Conservation (phyloP, 768 basidiomycete species). For the Russula abietina region DNA sequence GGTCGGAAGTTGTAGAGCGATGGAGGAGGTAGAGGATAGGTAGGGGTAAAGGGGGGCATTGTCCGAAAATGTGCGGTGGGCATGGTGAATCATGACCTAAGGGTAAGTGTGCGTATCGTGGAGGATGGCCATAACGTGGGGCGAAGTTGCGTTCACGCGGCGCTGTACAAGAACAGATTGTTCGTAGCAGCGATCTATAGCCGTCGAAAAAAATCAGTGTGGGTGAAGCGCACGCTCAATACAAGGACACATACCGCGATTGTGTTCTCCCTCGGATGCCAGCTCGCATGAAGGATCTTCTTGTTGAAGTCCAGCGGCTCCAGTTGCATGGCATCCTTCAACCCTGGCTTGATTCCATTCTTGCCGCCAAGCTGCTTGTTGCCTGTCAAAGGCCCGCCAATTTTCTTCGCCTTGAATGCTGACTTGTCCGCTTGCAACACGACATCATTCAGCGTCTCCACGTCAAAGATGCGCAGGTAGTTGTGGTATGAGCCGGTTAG, state of each 20-base stretch:
- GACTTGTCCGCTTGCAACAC: constrained; percentile 98
- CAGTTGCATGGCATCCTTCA: constrained; percentile 83
- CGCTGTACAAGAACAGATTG: constrained; percentile 87
- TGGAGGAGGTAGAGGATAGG: background rate
- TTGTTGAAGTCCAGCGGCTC: constrained; percentile 91
- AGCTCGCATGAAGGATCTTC: constrained; percentile 93
- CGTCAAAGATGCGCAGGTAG: constrained; percentile 99
- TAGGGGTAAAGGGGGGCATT: constrained; percentile 9
- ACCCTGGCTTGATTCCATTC: constrained; percentile 71
- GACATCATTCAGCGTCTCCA: constrained; percentile 75
- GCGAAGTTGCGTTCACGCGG: constrained; percentile 33
- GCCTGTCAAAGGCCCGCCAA: constrained; percentile 76
- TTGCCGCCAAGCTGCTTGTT: constrained; percentile 53
- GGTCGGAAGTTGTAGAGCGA: background rate
- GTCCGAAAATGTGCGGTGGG: constrained; percentile 20
- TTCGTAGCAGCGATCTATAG: constrained; percentile 91
- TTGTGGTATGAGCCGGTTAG: constrained; percentile 99
- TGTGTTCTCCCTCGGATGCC: constrained; percentile 98
- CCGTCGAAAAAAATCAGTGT: background rate
- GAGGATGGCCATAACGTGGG: constrained; percentile 2
- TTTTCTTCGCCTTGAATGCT: constrained; percentile 99
- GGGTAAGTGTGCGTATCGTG: constrained; percentile 5
- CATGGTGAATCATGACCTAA: constrained; percentile 1
- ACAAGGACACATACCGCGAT: constrained; percentile 67
- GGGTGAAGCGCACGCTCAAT: background rate